Evolutionary conservation across 2,329 filamentous ascomycete species (phyloP), one percentile per base, ranked within the genome.

Genomic region (Fusarium bactridioides): DNA sequence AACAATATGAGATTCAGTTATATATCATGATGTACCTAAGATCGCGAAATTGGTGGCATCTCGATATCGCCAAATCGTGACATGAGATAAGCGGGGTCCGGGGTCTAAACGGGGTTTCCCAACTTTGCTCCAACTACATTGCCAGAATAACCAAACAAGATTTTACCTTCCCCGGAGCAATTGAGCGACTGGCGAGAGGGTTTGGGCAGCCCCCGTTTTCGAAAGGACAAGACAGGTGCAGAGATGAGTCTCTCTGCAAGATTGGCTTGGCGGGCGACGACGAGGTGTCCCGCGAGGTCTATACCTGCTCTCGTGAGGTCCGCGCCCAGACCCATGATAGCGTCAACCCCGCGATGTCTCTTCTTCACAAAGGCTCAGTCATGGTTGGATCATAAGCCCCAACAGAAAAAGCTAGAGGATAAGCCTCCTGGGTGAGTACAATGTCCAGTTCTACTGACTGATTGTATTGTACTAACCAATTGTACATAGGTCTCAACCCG

Each of bases 361-460:
- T 77, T 77, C 61, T 77, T 73, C 53, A 75, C 75, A 31, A 77
- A 61, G 47, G 59, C 75, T 57, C 76, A 69, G 59, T 63, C 51
- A 33, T 64, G 67, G 70, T 47, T 72, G 35, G 71, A 74, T 23
- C 59, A 72, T 19, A 76, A 73, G 65, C 59, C 29, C 19, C 40
- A 64, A 40, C 54, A 67, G 41, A 70, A 72, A 38, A 51, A 63
- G 27, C 43, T 38, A 12, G 67, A 61, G 29, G 60, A 60, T 25
- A 67, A 64, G 37, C 53, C n/a, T 35, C 29, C 54, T 43, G 41
- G 44, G 63, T 60, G 35, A 67, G 66, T 33, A 29, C 35, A 37
- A 12, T 18, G 44, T 18, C 15, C n/a, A 18, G n/a, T 31, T 29
- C 37, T 35, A 21, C 59, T 29, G 35, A 58, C 45, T 44, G 56